phyloP scores from a whole-genome alignment of 1,284 basidiomycete species.

The Ganoderma meredithae region DNA sequence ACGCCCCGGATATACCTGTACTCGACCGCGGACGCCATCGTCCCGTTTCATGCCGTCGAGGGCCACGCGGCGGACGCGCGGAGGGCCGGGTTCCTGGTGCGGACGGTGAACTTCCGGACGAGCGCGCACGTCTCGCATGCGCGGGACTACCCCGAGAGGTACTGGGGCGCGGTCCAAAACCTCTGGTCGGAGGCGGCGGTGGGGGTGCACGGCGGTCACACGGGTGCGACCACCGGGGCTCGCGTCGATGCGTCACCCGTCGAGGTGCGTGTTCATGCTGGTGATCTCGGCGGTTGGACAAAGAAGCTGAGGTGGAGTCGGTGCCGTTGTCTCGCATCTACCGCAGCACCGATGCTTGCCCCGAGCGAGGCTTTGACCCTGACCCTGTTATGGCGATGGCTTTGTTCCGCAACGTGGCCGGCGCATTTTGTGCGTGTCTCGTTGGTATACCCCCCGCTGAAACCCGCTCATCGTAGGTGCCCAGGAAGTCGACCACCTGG shows the following conservation, averaged over 20 bases:
- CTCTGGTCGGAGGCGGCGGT: constrained; percentile 44
- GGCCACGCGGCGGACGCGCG: constrained; percentile 48
- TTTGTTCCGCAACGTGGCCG: neutral
- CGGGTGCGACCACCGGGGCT: too few relatives aligned
- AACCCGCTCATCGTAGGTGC: neutral
- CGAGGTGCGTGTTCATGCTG: neutral
- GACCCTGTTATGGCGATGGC: neutral
- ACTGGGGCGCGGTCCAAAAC: constrained; percentile 52
- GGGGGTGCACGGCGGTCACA: constrained; percentile 16
- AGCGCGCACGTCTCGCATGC: constrained; percentile 66
- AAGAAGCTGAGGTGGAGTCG: too few relatives aligned
- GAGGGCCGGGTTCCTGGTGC: constrained; percentile 47
- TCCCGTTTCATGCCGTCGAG: constrained; percentile 51
- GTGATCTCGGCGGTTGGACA: neutral
- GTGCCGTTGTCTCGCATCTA: constrained; percentile 11
- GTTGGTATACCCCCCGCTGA: neutral
- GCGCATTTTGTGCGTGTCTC: neutral
- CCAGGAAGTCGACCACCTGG: neutral
- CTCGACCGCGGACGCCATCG: constrained; percentile 49
- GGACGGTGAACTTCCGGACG: constrained; percentile 51
- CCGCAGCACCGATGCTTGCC: neutral
- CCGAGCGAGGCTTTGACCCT: neutral
- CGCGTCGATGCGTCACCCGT: neutral
- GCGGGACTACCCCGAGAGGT: constrained; percentile 53
- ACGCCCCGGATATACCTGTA: constrained; percentile 62